These are phyloP conservation scores for Cercospora citrullina DNA, from an alignment of 2,329 filamentous ascomycete genomes.

Conservation along the genomic window DNA sequence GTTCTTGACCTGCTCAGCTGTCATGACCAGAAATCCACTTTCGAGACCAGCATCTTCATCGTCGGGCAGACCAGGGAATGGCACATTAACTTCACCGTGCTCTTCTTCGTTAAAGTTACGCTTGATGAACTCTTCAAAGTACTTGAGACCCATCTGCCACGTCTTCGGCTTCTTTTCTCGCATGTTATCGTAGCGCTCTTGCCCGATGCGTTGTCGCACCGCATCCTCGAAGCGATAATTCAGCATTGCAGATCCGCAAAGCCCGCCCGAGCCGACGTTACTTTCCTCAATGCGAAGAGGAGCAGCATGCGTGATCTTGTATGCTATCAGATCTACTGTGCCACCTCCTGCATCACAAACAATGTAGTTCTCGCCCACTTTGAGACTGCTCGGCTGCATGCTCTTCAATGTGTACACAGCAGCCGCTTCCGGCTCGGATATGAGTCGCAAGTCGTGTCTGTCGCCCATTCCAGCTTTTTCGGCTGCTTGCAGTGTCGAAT, in stretches of 20 bases:
- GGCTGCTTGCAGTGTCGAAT: constrained; percentile 74
- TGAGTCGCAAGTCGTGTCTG: constrained; percentile 70
- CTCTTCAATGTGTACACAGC: constrained; percentile 78
- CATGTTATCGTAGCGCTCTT: constrained; percentile 68
- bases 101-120: constrained; percentile 77
- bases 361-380: constrained; percentile 62
- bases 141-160: constrained; percentile 66
- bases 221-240: constrained; percentile 82
- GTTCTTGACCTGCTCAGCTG: constrained; percentile 65
- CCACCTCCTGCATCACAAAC: constrained; percentile 60
- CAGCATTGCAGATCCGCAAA: constrained; percentile 76
- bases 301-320: constrained; percentile 72
- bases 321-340: constrained; percentile 69
- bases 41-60: constrained; percentile 74
- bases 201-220: constrained; percentile 66
- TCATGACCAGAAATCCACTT: constrained; percentile 74
- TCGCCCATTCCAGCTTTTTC: constrained; percentile 76
- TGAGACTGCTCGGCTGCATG: constrained; percentile 72
- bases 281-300: constrained; percentile 75
- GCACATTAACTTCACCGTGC: constrained; percentile 67
- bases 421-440: constrained; percentile 77
- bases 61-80: constrained; percentile 73
- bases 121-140: constrained; percentile 84
- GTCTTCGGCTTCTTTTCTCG: constrained; percentile 74
- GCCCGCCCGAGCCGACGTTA: constrained; percentile 73